Percentiles rank a stretch among this genome's conserved stretches.
Conservation (phyloP, 2,329 filamentous ascomycete genomes). For the Pyricularia pennisetigena region DNA sequence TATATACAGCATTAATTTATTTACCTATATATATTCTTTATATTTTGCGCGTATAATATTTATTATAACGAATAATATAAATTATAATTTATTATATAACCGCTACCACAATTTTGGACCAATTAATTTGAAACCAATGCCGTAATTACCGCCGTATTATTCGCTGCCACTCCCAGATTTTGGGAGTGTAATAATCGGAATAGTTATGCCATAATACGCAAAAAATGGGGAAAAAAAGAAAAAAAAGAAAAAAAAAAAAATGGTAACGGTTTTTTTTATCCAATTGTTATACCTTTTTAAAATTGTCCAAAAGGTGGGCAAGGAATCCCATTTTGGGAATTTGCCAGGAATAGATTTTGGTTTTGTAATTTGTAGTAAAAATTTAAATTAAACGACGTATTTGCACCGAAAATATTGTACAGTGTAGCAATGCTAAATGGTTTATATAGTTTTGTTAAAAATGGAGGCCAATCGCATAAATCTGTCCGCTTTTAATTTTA, state of each 20-base stretch:
- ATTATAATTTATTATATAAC: background rate
- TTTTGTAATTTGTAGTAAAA: background rate
- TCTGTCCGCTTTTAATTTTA: background rate
- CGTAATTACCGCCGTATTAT: background rate
- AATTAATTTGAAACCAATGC: background rate
- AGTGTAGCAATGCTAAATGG: too few species aligned
- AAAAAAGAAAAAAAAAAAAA: background rate
- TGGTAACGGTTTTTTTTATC: background rate
- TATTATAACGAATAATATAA: too few species aligned
- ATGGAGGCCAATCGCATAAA: background rate
- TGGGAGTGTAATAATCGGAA: background rate
- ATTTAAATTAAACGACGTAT: background rate
- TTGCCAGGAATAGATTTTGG: background rate
- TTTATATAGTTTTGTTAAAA: too few species aligned
- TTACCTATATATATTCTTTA: background rate
- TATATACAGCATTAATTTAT: background rate
- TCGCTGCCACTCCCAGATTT: background rate
- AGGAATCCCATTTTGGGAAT: background rate
- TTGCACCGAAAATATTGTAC: too few species aligned
- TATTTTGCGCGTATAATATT: background rate
- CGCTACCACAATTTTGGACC: background rate
- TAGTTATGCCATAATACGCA: background rate
- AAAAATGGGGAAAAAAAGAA: background rate
- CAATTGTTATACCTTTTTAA: background rate
- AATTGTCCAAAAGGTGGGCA: background rate